Evolutionary conservation across 306 rosid genomes (phyloP).

Genomic region (Quercus robur): DNA sequence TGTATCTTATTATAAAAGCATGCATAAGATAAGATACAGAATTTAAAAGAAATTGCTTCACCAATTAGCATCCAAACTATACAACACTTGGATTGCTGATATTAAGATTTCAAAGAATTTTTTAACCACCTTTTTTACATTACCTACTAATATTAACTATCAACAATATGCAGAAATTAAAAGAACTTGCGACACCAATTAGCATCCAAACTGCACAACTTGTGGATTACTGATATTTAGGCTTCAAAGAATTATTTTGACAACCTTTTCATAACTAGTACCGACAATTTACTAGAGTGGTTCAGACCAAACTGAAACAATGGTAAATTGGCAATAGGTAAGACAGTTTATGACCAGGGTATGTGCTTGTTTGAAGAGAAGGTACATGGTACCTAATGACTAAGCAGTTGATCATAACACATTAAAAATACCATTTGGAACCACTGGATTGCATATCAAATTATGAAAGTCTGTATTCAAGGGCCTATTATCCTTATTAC

Average conservation of each 20-base stretch:
- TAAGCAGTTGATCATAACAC: background rate
- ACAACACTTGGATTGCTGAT: background rate
- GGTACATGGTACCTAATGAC: background rate
- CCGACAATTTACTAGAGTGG: background rate
- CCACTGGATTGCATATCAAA: background rate
- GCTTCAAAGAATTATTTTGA: background rate
- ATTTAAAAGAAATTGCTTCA: background rate
- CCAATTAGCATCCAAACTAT: background rate
- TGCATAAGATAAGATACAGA: background rate
- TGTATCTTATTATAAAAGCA: background rate
- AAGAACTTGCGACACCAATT: background rate
- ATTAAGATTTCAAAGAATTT: background rate
- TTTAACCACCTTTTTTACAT: too few relatives aligned
- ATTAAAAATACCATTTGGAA: background rate
- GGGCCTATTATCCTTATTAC: background rate
- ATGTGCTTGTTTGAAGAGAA: background rate
- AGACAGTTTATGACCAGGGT: background rate
- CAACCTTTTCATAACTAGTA: background rate
- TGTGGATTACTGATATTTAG: background rate
- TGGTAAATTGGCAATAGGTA: background rate
- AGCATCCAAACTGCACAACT: background rate
- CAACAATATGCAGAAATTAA: background rate
- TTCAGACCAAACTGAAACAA: background rate
- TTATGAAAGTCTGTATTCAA: background rate
- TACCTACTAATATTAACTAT: too few relatives aligned